Conservation (phyloP, 1,284 basidiomycete species). For the Inonotus hispidus region DNA sequence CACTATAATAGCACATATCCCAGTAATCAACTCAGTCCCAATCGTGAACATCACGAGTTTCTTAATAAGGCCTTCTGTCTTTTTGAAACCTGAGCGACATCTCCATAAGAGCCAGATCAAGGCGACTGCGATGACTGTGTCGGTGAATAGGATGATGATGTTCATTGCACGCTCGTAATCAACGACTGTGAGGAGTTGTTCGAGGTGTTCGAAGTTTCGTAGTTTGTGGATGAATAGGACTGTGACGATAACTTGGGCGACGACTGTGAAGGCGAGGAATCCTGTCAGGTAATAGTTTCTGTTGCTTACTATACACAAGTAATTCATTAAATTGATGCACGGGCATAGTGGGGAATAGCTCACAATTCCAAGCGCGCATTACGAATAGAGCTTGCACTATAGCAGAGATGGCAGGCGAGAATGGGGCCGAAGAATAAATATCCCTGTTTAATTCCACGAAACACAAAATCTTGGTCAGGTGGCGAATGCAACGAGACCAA, state of each 20-base stretch:
- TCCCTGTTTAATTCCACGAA: not conserved
- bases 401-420: not conserved
- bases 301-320: conserved; percentile 8
- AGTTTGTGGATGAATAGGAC: not conserved
- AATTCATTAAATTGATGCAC: not conserved
- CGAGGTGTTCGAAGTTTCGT: not conserved
- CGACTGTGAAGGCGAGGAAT: not conserved
- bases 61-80: conserved; percentile 4
- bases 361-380: conserved; percentile 3
- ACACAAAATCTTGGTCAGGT: too few species aligned
- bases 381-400: conserved; percentile 7
- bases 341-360: not conserved
- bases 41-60: conserved; percentile 7
- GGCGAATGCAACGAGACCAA: not conserved
- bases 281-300: conserved; percentile 8
- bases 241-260: not conserved
- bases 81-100: conserved; percentile 1
- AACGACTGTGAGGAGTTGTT: not conserved
- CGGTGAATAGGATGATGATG: not conserved
- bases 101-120: conserved; percentile 6
- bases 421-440: not conserved
- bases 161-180: not conserved
- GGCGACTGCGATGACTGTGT: not conserved
- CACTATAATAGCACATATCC: not conserved
- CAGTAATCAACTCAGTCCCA: conserved; percentile 8